Conservation (phyloP, 495 filamentous ascomycete genomes). For the Tuber magnatum region DNA sequence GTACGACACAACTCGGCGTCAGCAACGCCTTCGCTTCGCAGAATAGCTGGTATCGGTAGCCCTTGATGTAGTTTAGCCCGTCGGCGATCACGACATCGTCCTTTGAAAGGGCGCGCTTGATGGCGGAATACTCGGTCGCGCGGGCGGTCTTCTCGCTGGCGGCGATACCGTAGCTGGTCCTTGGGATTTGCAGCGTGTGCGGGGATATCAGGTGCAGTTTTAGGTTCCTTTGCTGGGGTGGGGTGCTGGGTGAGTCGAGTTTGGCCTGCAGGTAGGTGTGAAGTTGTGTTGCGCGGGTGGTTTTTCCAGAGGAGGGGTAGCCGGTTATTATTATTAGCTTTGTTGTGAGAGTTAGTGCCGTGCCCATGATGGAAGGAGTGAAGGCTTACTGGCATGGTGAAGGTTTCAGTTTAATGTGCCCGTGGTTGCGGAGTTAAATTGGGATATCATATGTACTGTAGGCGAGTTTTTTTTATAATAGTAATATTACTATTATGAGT, state of each 20-base stretch:
- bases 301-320: constrained; percentile 88
- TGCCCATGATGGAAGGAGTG: neutral
- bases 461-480: neutral
- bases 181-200: constrained; percentile 55
- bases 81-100: constrained; percentile 82
- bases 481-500: too few species aligned
- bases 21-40: constrained; percentile 85
- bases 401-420: neutral
- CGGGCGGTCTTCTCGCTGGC: constrained; percentile 79
- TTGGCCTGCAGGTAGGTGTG: constrained; percentile 55
- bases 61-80: constrained; percentile 84
- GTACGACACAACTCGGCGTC: constrained; percentile 78
- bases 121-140: constrained; percentile 73
- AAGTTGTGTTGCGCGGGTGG: constrained; percentile 74
- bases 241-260: constrained; percentile 48
- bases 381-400: constrained; percentile 22
- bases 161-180: constrained; percentile 57
- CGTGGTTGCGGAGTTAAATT: neutral
- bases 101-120: constrained; percentile 70
- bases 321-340: constrained; percentile 96
- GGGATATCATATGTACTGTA: too few species aligned
- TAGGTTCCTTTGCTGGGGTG: constrained; percentile 49
- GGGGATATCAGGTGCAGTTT: constrained; percentile 64
- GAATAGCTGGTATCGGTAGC: constrained; percentile 89
- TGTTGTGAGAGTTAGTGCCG: constrained; percentile 1